Evolutionary conservation across 441 rosid species (phyloP), one percentile per base, ranked within the genome.

Genomic region (Hura crepitans): DNA sequence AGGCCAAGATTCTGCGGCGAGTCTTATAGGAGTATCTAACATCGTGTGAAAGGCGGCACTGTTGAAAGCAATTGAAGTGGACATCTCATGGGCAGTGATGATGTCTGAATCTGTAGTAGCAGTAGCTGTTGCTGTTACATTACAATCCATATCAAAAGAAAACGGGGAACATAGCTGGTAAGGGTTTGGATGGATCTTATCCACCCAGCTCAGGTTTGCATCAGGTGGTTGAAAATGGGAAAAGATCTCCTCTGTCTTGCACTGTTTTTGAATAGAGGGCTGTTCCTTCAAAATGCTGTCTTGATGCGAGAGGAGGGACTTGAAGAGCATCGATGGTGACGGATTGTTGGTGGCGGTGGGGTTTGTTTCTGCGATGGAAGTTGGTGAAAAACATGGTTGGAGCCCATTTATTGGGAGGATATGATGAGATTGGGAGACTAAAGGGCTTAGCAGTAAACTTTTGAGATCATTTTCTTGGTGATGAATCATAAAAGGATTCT

Each of bases 221-320:
- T 55, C 77, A 70, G 67, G 78, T 11, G 62, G 79, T 73, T 82
- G 85, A 66, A 78, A 74, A 73, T 67, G 75, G 67, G 79, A 82
- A 77, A 82, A 82, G 84, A 67, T 82, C 25, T 72, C 72, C 78
- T 84, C 87, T 72, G 82, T 74, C 79, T 79, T 87, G 82, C 85
- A 77, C 80, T 85, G 82, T 80, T 80, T 85, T 72, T 80, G 82
- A 75, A 83, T 43, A 60, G 33, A 51, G 65, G 65, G 65, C 65
- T 75, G 82, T 56, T 81, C 86, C 72, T 74, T 82, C 56, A 79
- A 69, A 10, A 64, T 37, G 78, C 76, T 66, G 69, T 83, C 81
- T 73, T 81, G 85, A 74, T 79, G 81, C 47, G 87, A 84, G 53
- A 87, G 76, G 46, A 85, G 82, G 47, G 92, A 77, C 79, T 80